These are phyloP conservation scores for Paramecium octaurelia DNA, from an alignment of 73 alveolate species.

Conservation along the genomic window DNA sequence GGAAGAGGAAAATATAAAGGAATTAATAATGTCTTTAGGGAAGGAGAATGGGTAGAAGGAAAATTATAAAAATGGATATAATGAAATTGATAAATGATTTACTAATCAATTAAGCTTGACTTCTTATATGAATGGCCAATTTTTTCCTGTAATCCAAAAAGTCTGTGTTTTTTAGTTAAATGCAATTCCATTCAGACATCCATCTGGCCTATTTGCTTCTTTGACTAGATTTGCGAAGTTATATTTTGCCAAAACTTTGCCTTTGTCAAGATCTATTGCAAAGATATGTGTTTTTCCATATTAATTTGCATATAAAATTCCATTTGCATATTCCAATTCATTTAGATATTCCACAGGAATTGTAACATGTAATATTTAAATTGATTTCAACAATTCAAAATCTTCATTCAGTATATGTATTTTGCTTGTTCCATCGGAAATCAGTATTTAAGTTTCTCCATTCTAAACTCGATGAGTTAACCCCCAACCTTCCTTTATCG, in stretches of 20 bases:
- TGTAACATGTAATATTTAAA: background rate
- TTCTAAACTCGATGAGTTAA: background rate
- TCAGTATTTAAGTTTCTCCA: background rate
- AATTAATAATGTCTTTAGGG: slow-evolving; percentile 60
- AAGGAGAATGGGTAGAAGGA: slow-evolving; percentile 76
- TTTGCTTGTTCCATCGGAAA: background rate
- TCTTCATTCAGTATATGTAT: background rate
- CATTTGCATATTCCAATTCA: slow-evolving; percentile 37
- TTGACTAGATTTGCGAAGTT: background rate
- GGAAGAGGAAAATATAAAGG: slow-evolving; percentile 73
- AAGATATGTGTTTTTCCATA: background rate
- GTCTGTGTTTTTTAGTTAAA: background rate
- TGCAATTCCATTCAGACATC: background rate
- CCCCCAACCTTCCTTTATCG: slow-evolving; percentile 6
- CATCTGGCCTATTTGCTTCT: background rate
- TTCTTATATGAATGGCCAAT: background rate
- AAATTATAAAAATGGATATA: slow-evolving; percentile 60
- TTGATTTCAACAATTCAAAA: background rate
- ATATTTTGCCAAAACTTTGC: background rate
- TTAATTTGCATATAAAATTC: slow-evolving; percentile 23
- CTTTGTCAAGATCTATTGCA: background rate
- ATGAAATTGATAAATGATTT: background rate
- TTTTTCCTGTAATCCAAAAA: background rate
- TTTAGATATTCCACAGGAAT: background rate
- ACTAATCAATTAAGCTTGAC: background rate